Percentiles rank a stretch among this genome's conserved stretches.
These are phyloP conservation scores for Mycena vitilis DNA, from an alignment of 768 basidiomycete species.

Conservation along the genomic window DNA sequence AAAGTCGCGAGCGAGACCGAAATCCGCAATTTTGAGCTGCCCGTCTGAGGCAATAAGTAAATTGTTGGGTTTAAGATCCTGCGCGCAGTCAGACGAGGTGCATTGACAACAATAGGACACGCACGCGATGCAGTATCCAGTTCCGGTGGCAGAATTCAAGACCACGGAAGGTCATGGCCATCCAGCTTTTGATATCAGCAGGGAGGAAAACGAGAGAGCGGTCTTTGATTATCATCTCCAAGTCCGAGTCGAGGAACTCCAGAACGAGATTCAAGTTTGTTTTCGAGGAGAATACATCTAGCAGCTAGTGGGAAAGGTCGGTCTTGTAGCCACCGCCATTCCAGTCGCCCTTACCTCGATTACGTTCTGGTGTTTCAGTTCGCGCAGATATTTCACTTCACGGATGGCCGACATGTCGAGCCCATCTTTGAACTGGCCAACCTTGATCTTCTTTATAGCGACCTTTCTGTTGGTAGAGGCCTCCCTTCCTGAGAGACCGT, in stretches of 20 bases:
- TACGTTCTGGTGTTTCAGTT: conserved; percentile 93
- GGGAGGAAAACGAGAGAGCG: conserved; percentile 91
- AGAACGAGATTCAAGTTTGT: conserved; percentile 97
- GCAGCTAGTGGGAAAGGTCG: conserved; percentile 63
- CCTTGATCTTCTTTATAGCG: conserved; percentile 98
- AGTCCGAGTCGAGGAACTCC: conserved; percentile 95
- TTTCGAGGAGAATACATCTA: conserved; percentile 97
- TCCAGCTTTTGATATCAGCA: conserved; percentile 98
- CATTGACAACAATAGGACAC: conserved; percentile 34
- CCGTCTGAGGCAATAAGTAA: conserved; percentile 92
- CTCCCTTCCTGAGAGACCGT: conserved; percentile 68
- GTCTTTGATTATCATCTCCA: conserved; percentile 98
- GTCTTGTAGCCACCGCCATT: neutral
- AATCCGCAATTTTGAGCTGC: conserved; percentile 97
- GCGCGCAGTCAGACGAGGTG: conserved; percentile 3
- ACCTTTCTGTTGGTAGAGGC: conserved; percentile 82
- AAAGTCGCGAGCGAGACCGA: conserved; percentile 96
- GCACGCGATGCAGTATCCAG: conserved; percentile 91
- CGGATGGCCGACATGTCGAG: conserved; percentile 99
- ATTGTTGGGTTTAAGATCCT: conserved; percentile 99
- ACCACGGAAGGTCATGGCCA: conserved; percentile 97
- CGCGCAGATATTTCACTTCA: conserved; percentile 96
- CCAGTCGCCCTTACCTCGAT: conserved; percentile 74
- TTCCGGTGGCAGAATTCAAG: conserved; percentile 99
- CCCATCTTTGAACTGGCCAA: conserved; percentile 97